A percentile compares a stretch with the other conserved stretches of the same genome.
Conservation (phyloP, 495 filamentous ascomycete species). For the Corynascus novoguineensis region DNA sequence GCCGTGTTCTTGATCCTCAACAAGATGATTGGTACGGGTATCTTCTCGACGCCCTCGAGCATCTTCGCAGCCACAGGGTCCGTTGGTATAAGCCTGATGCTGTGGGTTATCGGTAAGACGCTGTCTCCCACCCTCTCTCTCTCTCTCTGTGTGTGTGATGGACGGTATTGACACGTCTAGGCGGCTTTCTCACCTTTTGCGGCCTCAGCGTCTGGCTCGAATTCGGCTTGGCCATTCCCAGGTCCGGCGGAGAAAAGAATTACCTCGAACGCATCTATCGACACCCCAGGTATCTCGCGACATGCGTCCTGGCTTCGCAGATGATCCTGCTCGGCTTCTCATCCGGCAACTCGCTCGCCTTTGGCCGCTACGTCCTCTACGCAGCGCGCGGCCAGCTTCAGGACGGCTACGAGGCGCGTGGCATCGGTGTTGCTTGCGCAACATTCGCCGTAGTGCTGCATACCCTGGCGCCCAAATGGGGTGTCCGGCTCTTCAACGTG, state of each 20-base stretch:
- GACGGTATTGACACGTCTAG: constrained; percentile 21
- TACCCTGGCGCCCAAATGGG: constrained; percentile 52
- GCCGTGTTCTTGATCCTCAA: constrained; percentile 51
- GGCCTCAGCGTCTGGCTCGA: constrained; percentile 26
- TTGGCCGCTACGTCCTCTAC: constrained; percentile 61
- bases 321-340: constrained; percentile 50
- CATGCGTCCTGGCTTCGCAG: constrained; percentile 55
- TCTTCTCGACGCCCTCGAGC: constrained; percentile 41
- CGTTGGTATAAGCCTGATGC: constrained; percentile 34
- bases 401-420: constrained; percentile 56
- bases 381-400: constrained; percentile 47
- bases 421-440: constrained; percentile 47
- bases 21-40: constrained; percentile 56
- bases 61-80: constrained; percentile 41
- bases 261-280: constrained; percentile 60
- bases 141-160: constrained; percentile 38
- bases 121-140: no score
- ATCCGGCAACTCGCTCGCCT: constrained; percentile 59
- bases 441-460: constrained; percentile 58
- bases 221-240: constrained; percentile 50
- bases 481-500: constrained; percentile 56
- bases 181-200: constrained; percentile 17
- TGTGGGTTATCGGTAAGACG: constrained; percentile 36
- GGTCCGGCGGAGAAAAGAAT: constrained; percentile 49
- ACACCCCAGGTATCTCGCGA: constrained; percentile 57